A percentile compares a stretch with the other conserved stretches of the same genome.
Conservation (phyloP, 2,329 filamentous ascomycete genomes). For the Fusarium pseudograminearum region DNA sequence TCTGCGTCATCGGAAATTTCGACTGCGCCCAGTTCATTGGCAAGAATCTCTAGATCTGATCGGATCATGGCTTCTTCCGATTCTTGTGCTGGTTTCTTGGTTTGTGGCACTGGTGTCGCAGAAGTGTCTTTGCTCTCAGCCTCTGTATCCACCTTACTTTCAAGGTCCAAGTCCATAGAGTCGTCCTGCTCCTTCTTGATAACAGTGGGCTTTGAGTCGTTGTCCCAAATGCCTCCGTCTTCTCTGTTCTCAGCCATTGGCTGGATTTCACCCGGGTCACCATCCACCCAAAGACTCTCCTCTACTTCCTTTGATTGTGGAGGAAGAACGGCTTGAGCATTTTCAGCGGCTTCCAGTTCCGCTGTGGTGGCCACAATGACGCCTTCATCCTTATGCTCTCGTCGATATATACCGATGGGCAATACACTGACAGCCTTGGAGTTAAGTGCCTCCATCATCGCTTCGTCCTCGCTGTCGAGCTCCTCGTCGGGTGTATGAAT, state of each 20-base stretch:
- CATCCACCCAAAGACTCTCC: conserved; percentile 61
- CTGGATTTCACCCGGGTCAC: conserved; percentile 47
- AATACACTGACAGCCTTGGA: conserved; percentile 53
- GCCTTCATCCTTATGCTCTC: conserved; percentile 66
- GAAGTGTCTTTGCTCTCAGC: conserved; percentile 44
- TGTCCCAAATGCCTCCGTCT: conserved; percentile 60
- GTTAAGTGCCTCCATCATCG: conserved; percentile 54
- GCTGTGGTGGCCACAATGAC: conserved; percentile 67
- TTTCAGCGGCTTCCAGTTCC: conserved; percentile 67
- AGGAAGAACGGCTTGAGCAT: conserved; percentile 50
- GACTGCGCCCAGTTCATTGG: conserved; percentile 57
- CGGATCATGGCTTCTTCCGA: conserved; percentile 56
- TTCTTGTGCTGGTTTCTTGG: conserved; percentile 52
- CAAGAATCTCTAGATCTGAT: conserved; percentile 57
- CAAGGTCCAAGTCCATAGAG: conserved; percentile 57
- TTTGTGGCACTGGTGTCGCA: conserved; percentile 38
- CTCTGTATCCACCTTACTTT: conserved; percentile 42
- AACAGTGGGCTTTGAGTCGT: conserved; percentile 51
- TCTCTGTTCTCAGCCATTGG: conserved; percentile 49
- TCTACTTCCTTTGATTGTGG: conserved; percentile 50
- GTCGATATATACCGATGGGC: conserved; percentile 68
- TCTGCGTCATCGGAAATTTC: conserved; percentile 48
- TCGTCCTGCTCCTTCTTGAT: conserved; percentile 61
- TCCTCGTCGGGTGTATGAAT: conserved; percentile 58
- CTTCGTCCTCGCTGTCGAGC: conserved; percentile 59